Evolutionary conservation across 164 flowering plant species (phyloP).

Genomic region (Akebia trifoliata): DNA sequence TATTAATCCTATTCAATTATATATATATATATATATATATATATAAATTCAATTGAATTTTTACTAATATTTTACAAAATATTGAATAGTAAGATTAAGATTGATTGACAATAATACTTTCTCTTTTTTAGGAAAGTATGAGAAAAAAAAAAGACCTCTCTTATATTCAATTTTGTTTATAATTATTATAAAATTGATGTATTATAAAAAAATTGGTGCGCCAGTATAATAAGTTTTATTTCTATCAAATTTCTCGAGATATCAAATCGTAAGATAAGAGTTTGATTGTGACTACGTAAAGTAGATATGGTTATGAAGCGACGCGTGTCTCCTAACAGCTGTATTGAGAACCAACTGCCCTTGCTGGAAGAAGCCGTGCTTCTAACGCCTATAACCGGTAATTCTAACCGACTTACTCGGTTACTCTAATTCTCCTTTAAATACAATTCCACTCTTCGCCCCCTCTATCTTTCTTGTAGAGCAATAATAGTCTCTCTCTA

Average conservation of each 20-base stretch:
- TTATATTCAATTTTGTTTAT: no score
- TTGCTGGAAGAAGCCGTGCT: conserved; percentile 21
- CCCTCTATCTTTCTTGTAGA: conserved; percentile 25
- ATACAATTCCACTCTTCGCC: conserved; percentile 25
- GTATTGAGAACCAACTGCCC: conserved; percentile 44
- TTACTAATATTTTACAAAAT: no score
- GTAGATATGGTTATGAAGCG: conserved; percentile 23
- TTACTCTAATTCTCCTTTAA: conserved; percentile 25
- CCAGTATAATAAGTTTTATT: no score
- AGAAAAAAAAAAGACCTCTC: no score
- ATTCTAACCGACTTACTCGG: conserved; percentile 39
- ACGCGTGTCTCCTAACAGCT: conserved; percentile 74
- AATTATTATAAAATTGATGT: no score
- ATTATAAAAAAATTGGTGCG: no score
- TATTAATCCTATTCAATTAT: no score
- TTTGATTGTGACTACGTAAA: conserved; percentile 17
- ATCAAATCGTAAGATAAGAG: background rate
- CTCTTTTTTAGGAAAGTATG: no score
- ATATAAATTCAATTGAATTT: no score
- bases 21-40: no score
- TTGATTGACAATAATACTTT: no score
- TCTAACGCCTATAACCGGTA: conserved; percentile 33
- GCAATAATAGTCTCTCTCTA: conserved; percentile 5
- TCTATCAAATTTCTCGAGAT: background rate
- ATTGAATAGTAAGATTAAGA: no score